Evolutionary conservation across 2,329 filamentous ascomycete genomes (phyloP).

Genomic region (Fusarium bulbicola): DNA sequence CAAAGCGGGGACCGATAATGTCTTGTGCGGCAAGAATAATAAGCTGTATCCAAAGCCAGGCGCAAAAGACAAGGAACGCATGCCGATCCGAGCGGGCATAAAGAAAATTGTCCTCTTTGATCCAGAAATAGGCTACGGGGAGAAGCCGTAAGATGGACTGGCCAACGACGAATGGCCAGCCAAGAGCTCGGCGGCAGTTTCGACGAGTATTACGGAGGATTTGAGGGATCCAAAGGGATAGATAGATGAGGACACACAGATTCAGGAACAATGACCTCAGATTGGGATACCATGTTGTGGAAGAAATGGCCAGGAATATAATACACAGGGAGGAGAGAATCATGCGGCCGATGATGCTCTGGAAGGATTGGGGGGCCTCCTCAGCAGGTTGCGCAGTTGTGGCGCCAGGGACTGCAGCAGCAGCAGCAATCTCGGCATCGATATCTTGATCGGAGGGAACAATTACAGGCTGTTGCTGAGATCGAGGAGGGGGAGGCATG

Average conservation of each 20-base stretch:
- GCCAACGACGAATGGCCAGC: conserved; percentile 89
- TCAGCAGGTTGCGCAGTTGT: conserved; percentile 38
- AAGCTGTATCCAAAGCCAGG: conserved; percentile 90
- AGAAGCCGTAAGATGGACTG: conserved; percentile 81
- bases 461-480: conserved; percentile 58
- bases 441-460: conserved; percentile 72
- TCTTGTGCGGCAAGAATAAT: conserved; percentile 83
- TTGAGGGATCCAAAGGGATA: conserved; percentile 93
- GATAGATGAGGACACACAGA: conserved; percentile 74
- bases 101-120: conserved; percentile 79
- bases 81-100: conserved; percentile 75
- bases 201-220: conserved; percentile 90
- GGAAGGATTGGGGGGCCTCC: conserved; percentile 55
- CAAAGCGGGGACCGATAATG: conserved; percentile 87
- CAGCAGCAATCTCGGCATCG: conserved; percentile 64
- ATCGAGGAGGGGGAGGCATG: conserved; percentile 20
- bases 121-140: conserved; percentile 88
- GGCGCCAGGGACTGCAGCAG: conserved; percentile 48
- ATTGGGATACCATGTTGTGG: conserved; percentile 67
- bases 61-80: conserved; percentile 67
- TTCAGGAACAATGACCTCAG: conserved; percentile 68
- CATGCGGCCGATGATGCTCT: conserved; percentile 65
- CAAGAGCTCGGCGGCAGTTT: conserved; percentile 90
- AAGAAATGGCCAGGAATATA: conserved; percentile 67
- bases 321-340: conserved; percentile 64